phyloP scores from a whole-genome alignment of 2,329 filamentous ascomycete species.

The Nothophoma quercina region DNA sequence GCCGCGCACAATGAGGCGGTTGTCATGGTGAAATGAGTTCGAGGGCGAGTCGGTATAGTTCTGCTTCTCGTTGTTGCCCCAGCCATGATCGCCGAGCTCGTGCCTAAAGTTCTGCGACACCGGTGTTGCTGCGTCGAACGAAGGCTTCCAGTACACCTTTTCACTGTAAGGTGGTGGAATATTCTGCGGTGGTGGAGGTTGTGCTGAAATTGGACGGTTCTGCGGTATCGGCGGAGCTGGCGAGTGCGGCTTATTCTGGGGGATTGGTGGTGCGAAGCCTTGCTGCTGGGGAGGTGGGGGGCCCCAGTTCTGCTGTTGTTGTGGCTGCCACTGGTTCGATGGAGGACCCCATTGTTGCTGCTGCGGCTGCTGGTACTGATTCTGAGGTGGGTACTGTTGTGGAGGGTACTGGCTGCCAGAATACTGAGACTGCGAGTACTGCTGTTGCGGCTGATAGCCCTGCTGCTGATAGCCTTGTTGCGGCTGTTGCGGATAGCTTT shows the following conservation, averaged over 20 bases:
- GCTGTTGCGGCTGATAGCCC: constrained; percentile 23
- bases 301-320: constrained; percentile 33
- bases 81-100: constrained; percentile 65
- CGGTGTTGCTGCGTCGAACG: constrained; percentile 57
- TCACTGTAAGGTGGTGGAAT: constrained; percentile 32
- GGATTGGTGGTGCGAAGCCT: constrained; percentile 38
- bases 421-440: constrained; percentile 26
- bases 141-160: constrained; percentile 61
- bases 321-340: constrained; percentile 24
- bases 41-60: constrained; percentile 60
- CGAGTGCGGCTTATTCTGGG: constrained; percentile 41
- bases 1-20: constrained; percentile 62
- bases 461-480: constrained; percentile 25
- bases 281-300: constrained; percentile 34
- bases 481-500: constrained; percentile 28
- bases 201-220: constrained; percentile 37
- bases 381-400: constrained; percentile 26
- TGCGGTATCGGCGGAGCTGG: constrained; percentile 34
- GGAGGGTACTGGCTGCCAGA: constrained; percentile 31
- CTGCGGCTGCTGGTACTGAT: constrained; percentile 30
- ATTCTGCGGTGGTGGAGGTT: constrained; percentile 41
- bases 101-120: constrained; percentile 62
- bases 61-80: constrained; percentile 69
- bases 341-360: constrained; percentile 30
- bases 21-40: constrained; percentile 64